A percentile compares a stretch with the other conserved stretches of the same genome.
Conservation (phyloP, 495 filamentous ascomycete genomes). For the Melanomma pulvis-pyrius region DNA sequence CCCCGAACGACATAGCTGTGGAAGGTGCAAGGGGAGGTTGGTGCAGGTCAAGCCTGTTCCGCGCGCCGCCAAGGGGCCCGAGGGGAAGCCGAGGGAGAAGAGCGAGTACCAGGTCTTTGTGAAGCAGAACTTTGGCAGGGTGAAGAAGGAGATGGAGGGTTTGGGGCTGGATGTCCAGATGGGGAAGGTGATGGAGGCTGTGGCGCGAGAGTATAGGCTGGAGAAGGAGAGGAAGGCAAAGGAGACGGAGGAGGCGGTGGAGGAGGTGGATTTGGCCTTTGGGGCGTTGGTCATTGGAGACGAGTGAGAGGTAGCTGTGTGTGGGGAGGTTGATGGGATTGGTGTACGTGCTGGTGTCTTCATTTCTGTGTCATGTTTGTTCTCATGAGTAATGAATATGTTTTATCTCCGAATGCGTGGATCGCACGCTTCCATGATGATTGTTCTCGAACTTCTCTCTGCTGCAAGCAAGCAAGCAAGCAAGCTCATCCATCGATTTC, state of each 20-base stretch:
- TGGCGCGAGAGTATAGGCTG: conserved; percentile 56
- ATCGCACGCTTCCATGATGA: background rate
- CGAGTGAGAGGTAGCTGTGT: background rate
- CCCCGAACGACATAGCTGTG: conserved; percentile 65
- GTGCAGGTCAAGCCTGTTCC: conserved; percentile 81
- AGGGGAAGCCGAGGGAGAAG: conserved; percentile 25
- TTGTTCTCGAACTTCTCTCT: background rate
- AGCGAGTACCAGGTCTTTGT: conserved; percentile 68
- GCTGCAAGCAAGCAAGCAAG: background rate
- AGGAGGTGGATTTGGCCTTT: conserved; percentile 40
- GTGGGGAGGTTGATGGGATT: background rate
- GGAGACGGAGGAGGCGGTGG: conserved; percentile 3
- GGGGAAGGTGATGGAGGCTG: conserved; percentile 63
- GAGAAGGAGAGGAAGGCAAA: conserved; percentile 41
- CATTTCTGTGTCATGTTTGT: background rate
- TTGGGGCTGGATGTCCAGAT: conserved; percentile 58
- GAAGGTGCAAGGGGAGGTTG: conserved; percentile 65
- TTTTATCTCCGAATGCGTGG: background rate
- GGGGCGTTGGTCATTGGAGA: conserved; percentile 8
- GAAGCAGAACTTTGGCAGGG: conserved; percentile 61
- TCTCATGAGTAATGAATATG: background rate
- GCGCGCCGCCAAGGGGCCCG: conserved; percentile 41
- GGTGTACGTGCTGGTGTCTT: background rate
- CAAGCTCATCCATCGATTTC: no score
- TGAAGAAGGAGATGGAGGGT: conserved; percentile 61